A percentile compares a stretch with the other conserved stretches of the same genome.
phyloP scores from a whole-genome alignment of 345 rosid species.

The Trapa incisa region DNA sequence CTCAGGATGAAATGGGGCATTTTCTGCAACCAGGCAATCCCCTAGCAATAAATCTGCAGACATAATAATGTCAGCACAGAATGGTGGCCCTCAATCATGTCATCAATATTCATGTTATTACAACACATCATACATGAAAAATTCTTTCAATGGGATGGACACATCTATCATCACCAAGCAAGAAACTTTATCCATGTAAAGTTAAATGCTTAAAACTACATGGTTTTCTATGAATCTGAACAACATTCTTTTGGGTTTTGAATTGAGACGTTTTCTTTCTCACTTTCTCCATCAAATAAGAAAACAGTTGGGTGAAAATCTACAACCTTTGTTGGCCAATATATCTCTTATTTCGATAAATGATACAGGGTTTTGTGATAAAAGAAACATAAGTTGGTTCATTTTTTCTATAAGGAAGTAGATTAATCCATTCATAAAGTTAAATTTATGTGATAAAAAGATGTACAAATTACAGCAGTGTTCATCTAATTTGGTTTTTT shows the following conservation, averaged over 20 bases:
- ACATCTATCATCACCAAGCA: neutral
- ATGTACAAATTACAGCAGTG: neutral
- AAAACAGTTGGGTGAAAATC: neutral
- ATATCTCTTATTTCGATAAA: neutral
- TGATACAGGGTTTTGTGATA: neutral
- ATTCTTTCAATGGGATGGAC: neutral
- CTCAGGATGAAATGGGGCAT: conserved; percentile 68
- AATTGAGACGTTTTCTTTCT: neutral
- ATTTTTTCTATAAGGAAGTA: too few species aligned
- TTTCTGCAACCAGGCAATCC: conserved; percentile 90
- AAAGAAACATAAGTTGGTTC: too few species aligned
- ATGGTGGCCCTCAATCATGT: neutral
- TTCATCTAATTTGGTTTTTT: neutral
- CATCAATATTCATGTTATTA: neutral
- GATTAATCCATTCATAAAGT: too few species aligned
- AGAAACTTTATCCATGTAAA: neutral
- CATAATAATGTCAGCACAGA: conserved; percentile 6
- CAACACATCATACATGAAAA: neutral
- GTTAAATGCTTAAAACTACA: neutral
- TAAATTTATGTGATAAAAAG: neutral
- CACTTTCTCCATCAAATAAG: neutral
- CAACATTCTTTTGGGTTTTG: neutral
- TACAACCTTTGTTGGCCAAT: neutral
- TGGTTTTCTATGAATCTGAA: neutral
- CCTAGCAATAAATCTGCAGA: conserved; percentile 65